Evolutionary conservation across 805 yeast species (phyloP).

Genomic region (Starmerella bombi): DNA sequence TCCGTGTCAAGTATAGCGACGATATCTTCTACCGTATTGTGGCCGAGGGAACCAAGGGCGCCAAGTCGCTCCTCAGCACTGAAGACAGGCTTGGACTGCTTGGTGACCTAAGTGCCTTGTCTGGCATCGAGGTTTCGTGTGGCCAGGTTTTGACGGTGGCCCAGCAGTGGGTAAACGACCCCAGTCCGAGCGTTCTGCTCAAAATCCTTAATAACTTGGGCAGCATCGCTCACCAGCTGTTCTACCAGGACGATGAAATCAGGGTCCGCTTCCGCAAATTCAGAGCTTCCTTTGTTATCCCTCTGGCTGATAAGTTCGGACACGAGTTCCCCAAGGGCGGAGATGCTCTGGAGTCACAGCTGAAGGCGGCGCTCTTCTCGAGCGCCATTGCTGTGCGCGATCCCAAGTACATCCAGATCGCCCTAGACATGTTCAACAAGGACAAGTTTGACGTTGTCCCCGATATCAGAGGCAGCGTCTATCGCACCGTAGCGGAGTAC

Average conservation of each 20-base stretch:
- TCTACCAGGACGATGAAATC: conserved; percentile 35
- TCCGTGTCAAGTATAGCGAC: conserved; percentile 43
- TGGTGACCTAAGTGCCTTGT: conserved; percentile 45
- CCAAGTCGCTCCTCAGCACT: conserved; percentile 36
- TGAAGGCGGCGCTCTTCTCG: conserved; percentile 46
- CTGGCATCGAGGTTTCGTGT: conserved; percentile 37
- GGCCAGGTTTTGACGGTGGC: conserved; percentile 38
- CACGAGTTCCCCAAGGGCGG: conserved; percentile 51
- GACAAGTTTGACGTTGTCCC: conserved; percentile 64
- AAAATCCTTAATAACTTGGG: conserved; percentile 34
- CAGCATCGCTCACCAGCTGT: conserved; percentile 34
- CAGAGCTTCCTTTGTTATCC: conserved; percentile 40
- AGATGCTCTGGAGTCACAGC: conserved; percentile 42
- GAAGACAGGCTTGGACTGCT: conserved; percentile 55
- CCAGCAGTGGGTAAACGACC: conserved; percentile 36
- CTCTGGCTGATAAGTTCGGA: conserved; percentile 45
- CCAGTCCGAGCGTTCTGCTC: conserved; percentile 43
- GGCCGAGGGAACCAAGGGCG: conserved; percentile 37
- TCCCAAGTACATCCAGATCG: conserved; percentile 26
- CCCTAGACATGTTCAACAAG: conserved; percentile 35
- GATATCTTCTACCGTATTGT: conserved; percentile 43
- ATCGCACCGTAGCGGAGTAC: conserved; percentile 47
- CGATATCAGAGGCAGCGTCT: conserved; percentile 54
- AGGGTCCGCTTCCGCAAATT: conserved; percentile 34
- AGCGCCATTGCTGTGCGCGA: conserved; percentile 27